Evolutionary conservation across 192 early-diverging fungal species (phyloP).

Genomic region (Coemansia aciculifera): DNA sequence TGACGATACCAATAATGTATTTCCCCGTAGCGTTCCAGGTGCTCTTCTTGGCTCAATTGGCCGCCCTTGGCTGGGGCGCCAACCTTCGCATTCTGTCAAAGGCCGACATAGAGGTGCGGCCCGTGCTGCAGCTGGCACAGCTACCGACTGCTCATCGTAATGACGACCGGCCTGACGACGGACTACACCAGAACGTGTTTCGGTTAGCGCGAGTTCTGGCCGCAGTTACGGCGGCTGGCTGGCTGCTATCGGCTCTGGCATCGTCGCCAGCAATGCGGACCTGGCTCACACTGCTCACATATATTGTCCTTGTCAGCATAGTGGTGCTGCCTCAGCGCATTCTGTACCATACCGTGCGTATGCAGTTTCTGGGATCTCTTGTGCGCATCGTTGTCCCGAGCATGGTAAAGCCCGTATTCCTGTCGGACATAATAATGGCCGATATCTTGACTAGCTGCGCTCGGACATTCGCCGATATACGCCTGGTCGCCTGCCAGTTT

Average conservation of each 20-base stretch:
- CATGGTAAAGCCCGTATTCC: conserved; percentile 55
- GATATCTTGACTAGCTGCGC: conserved; percentile 96
- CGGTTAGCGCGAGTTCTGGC: conserved; percentile 22
- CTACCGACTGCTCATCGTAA: conserved; percentile 12
- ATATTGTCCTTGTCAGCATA: conserved; percentile 16
- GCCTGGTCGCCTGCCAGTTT: conserved; percentile 61
- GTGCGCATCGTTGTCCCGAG: conserved; percentile 45
- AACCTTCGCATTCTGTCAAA: conserved; percentile 40
- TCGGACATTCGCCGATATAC: conserved; percentile 80
- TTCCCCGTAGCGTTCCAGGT: conserved; percentile 50
- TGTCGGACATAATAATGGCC: conserved; percentile 85
- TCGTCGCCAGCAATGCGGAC: conserved; percentile 18
- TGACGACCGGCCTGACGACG: conserved; percentile 4
- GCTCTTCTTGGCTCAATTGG: conserved; percentile 41
- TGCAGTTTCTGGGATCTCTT: conserved; percentile 38
- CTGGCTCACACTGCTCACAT: conserved; percentile 34
- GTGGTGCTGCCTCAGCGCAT: conserved; percentile 35
- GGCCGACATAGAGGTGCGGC: conserved; percentile 33
- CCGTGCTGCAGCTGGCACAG: conserved; percentile 35
- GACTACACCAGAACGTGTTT: conserved; percentile 20
- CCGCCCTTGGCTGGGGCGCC: conserved; percentile 42
- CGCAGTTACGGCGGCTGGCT: conserved; percentile 21
- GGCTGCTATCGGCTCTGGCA: conserved; percentile 24
- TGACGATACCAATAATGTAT: conserved; percentile 16
- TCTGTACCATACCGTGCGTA: conserved; percentile 37